These are phyloP conservation scores for Drechslerella dactyloides DNA, from an alignment of 2,329 filamentous ascomycete genomes.

Conservation along the genomic window DNA sequence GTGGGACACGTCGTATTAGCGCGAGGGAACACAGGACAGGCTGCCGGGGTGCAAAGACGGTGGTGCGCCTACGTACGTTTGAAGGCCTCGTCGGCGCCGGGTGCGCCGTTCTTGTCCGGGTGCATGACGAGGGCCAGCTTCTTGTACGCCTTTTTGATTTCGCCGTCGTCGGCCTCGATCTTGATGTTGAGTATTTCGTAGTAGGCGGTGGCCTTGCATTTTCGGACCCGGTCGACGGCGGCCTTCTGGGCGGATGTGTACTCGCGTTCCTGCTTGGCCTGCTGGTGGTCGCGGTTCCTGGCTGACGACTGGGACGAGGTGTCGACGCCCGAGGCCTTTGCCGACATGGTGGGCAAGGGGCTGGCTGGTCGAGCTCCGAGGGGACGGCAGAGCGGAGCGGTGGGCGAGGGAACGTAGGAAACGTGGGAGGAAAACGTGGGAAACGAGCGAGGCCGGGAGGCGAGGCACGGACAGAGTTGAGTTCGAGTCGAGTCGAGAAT, in stretches of 20 bases:
- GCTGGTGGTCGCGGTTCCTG: constrained; percentile 70
- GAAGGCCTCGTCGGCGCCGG: constrained; percentile 95
- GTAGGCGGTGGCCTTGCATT: constrained; percentile 83
- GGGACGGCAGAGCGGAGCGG: neutral
- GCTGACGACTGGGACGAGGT: constrained; percentile 40
- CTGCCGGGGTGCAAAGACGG: constrained; percentile 1
- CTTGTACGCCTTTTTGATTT: constrained; percentile 97
- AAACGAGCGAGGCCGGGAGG: neutral
- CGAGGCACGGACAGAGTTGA: no score
- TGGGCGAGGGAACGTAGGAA: neutral
- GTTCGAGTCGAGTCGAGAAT: no score
- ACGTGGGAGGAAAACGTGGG: neutral
- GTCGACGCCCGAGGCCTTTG: constrained; percentile 42
- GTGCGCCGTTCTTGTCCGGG: constrained; percentile 97
- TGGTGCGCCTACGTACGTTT: constrained; percentile 68
- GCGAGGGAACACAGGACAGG: constrained; percentile 14
- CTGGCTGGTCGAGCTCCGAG: neutral
- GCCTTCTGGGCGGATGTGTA: constrained; percentile 90
- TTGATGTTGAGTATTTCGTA: constrained; percentile 90
- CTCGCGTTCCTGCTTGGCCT: constrained; percentile 75
- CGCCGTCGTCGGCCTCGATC: constrained; percentile 72
- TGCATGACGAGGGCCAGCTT: constrained; percentile 93
- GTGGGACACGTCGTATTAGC: constrained; percentile 9
- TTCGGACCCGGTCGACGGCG: constrained; percentile 85
- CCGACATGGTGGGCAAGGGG: constrained; percentile 22